Percentiles rank a stretch among this genome's conserved stretches.
Evolutionary conservation across 2,329 filamentous ascomycete species (phyloP).

Genomic region (Neonectria ditissima): DNA sequence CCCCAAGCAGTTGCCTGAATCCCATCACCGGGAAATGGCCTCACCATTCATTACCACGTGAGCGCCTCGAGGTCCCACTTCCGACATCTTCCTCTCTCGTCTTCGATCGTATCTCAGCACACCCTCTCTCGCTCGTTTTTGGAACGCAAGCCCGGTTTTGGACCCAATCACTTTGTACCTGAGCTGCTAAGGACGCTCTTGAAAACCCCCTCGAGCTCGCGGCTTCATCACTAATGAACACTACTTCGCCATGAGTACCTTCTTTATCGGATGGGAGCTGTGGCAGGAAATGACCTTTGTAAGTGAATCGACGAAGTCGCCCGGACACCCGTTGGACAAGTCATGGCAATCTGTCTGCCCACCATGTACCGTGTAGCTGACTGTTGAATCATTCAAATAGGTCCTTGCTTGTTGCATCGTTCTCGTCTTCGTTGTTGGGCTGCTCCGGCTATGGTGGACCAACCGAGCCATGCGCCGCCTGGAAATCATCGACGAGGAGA

Average conservation of each 20-base stretch:
- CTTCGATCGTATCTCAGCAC: not conserved
- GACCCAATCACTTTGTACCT: slow-evolving; percentile 13
- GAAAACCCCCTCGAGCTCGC: not conserved
- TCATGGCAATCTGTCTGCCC: not conserved
- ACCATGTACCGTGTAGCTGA: slow-evolving; percentile 10
- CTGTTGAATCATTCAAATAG: slow-evolving; percentile 56
- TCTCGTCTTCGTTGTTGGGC: slow-evolving; percentile 75
- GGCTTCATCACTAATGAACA: slow-evolving; percentile 15
- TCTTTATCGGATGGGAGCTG: slow-evolving; percentile 78
- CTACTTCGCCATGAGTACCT: slow-evolving; percentile 53
- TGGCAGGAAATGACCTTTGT: slow-evolving; percentile 95
- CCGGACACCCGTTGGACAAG: slow-evolving; percentile 10
- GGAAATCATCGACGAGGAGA: slow-evolving; percentile 74
- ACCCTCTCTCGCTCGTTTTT: slow-evolving; percentile 20
- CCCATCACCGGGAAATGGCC: not conserved
- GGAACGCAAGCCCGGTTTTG: slow-evolving; percentile 35
- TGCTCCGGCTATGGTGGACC: slow-evolving; percentile 74
- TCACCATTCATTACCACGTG: slow-evolving; percentile 14
- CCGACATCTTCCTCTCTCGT: not conserved
- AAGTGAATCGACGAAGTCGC: slow-evolving; percentile 53
- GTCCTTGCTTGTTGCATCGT: slow-evolving; percentile 78
- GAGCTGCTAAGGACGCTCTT: not conserved
- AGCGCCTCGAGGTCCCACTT: not conserved
- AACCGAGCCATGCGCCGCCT: slow-evolving; percentile 68
- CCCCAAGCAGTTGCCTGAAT: not conserved